Evolutionary conservation across 495 filamentous ascomycete genomes (phyloP), one percentile per base, ranked within the genome.

Genomic region (Annulohypoxylon bovei): DNA sequence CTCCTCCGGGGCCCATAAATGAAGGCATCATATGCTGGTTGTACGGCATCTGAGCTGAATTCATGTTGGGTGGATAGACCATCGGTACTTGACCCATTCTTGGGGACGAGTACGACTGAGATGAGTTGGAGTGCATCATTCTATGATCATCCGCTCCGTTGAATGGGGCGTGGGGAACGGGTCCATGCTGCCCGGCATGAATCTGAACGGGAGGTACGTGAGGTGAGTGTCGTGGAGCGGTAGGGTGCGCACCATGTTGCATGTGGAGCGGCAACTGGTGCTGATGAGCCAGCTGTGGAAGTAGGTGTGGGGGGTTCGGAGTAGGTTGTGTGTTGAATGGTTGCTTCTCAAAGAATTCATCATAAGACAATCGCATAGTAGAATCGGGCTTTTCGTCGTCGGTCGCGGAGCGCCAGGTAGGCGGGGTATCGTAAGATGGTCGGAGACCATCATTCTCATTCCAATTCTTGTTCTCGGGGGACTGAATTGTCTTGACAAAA

Each of bases 91-190:
- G 89, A 53, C 88, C 87, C 75, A 93, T 85, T 35, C 93, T 87
- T 27, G 94, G 93, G 6, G 94, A 97, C 4, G 89, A 90, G 70
- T 82, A 88, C 1, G 93, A 90, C 61, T 93, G 91, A 0, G 90
- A 90, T 18, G 90, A 89, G 30, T 90, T 93, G 1, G 90, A 90
- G 39, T 92, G 92, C 76, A 94, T 86, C 92, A 97, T 95, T 57
- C 92, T 88, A 75, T 95, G 93, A 62, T 92, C 92, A 65, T 96
- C 92, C 67, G 88, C 87, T 65, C 88, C 87, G 72, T 88, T 84
- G 67, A 82, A 93, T 42, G 89, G 84, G 8, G 83, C 82, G 30
- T 83, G 84, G 28, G 89, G 88, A 12, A 81, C 87, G 60, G 88
- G 90, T 35, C 84, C 85, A 67, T 87, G 88, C 70, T 91, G 91